These are phyloP conservation scores for Jasminum sambac DNA, from an alignment of 257 asterid genomes.

Conservation along the genomic window DNA sequence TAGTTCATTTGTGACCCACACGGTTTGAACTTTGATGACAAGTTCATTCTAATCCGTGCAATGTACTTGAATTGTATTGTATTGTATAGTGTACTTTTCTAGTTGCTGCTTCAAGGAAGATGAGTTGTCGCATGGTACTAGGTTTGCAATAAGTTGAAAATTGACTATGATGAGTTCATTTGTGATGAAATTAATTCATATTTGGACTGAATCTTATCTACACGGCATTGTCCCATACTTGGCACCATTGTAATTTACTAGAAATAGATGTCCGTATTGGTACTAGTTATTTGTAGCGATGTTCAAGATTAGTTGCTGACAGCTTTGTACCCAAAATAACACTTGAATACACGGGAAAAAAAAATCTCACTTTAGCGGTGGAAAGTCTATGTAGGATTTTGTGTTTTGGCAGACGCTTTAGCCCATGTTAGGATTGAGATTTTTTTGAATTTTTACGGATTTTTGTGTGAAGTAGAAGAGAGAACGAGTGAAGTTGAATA, in stretches of 20 bases:
- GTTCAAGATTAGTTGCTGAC: no score
- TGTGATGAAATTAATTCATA: background rate
- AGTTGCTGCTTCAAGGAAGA: slow-evolving; percentile 1
- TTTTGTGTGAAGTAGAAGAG: no score
- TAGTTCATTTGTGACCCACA: background rate
- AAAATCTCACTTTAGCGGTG: no score
- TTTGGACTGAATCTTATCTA: background rate
- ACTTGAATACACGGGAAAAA: no score
- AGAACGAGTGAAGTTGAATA: no score
- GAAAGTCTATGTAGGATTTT: no score
- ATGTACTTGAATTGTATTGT: background rate
- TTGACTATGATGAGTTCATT: background rate
- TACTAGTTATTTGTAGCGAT: background rate
- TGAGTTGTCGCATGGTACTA: slow-evolving; percentile 10
- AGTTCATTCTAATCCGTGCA: slow-evolving; percentile 5
- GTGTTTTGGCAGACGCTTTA: background rate
- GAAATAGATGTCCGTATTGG: background rate
- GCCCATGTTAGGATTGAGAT: no score
- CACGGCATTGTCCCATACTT: background rate
- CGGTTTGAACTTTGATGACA: slow-evolving; percentile 10
- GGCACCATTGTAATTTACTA: background rate
- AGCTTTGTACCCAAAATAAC: background rate
- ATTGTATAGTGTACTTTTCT: background rate
- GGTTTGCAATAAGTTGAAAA: background rate
- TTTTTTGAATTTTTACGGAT: no score